Conservation (phyloP, 768 basidiomycete genomes). For the Dictyophora rubrovolvata region DNA sequence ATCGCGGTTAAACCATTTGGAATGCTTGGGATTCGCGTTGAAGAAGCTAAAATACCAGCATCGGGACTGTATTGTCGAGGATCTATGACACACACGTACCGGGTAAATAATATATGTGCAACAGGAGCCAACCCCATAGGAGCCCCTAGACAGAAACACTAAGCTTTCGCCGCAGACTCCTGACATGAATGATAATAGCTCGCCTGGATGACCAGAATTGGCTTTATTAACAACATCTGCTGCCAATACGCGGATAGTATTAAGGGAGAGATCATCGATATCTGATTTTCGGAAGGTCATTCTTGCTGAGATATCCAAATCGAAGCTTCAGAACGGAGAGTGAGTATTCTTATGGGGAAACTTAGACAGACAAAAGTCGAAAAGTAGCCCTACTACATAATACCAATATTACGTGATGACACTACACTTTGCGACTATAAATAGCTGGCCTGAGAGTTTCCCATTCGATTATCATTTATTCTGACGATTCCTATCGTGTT, state of each 20-base stretch:
- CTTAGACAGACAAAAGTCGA: background rate
- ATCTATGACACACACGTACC: constrained; percentile 31
- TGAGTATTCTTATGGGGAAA: background rate
- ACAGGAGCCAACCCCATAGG: constrained; percentile 91
- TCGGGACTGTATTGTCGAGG: background rate
- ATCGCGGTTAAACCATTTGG: constrained; percentile 94
- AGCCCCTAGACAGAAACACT: constrained; percentile 44
- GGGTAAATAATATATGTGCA: constrained; percentile 70
- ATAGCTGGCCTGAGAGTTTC: background rate
- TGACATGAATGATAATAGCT: constrained; percentile 11
- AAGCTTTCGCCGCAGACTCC: constrained; percentile 2
- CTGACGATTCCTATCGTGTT: background rate
- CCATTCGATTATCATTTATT: background rate
- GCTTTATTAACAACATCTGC: constrained; percentile 74
- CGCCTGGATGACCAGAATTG: constrained; percentile 91
- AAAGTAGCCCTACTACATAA: no score
- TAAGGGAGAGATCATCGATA: constrained; percentile 49
- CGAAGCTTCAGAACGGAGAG: no score
- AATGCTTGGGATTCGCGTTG: constrained; percentile 79
- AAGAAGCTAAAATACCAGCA: constrained; percentile 49
- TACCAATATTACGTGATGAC: background rate
- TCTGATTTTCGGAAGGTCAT: constrained; percentile 15
- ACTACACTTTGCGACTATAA: background rate
- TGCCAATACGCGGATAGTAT: constrained; percentile 68
- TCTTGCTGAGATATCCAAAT: background rate